Base-by-base conservation (phyloP, 768 basidiomycete genomes). In the Sarcomyxa edulis region DNA sequence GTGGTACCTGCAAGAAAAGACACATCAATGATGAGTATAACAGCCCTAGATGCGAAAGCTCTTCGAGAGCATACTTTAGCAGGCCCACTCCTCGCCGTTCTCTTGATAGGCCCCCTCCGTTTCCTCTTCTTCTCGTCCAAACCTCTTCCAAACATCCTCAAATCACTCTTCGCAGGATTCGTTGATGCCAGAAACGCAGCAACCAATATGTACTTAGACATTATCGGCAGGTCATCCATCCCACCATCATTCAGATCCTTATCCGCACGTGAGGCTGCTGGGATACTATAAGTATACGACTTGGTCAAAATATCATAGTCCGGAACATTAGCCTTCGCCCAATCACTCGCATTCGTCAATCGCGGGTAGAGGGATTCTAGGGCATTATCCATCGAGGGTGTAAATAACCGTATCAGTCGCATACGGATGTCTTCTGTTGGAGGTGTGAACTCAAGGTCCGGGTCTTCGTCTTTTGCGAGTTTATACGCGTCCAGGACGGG, bases 131-230 rank as follows among this genome's bases (percentile, higher is more conserved):
- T 76, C 54, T 85, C 85, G 37, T 83, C 81, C 19, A 74, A 42
- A 1, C 78, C 83, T 10, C 91, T 57, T 4, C 85, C 84, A 58
- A 96, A 90, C 75, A 95, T 81, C 25, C 86, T 68, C 46, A 89
- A 24, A 58, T 94, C 92, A 7, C 78, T 81, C 51, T 79, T 83
- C 0, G 80, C 58, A 2, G 92, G 91, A 51, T 95, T 96, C 28
- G 82, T 84, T 28, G 88, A 89, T 5, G 90, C 88, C 27, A 92
- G 60, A 52, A 81, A 95, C 1, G 81, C 75, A 0, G 87, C 84
- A 3, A 92, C 56, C 4, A 93, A 61, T 16, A 92, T 67, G 49
- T 78, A 91, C 50, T 84, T 84, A 15, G 79, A 78, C 69, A 86
- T 75, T 4, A 74, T 71, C 2, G 83, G 80, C 24, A 84, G 63